Evolutionary conservation across 768 basidiomycete genomes (phyloP), one percentile per base, ranked within the genome.

Genomic region (Chalciporus piperatus): DNA sequence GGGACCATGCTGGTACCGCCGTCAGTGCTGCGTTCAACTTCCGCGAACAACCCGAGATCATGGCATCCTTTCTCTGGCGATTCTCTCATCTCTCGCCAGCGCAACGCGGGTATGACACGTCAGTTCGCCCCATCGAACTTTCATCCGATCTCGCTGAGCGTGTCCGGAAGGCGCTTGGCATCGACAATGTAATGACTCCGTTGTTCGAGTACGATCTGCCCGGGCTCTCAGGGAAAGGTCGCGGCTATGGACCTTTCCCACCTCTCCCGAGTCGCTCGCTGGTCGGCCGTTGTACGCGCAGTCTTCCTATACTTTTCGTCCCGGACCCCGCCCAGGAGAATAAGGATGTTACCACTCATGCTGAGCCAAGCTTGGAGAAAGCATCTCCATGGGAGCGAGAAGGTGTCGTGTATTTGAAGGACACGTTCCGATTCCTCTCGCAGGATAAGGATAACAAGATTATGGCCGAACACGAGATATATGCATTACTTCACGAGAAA

Each of bases 1-100:
- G 68, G 67, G 73, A 75, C 52, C 66, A 66, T 8, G 43, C 59
- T 11, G 49, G 35, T n/a, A 30, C 42, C 10, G 22, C 28, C 17
- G 49, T 50, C 6, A 50, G 42, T 7, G 49, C 41, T 11, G 49
- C 35, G 8, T 50, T 44, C 33, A 39, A 50, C 16, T 38, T 37
- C 12, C 35, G 49, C 3, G 7, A 27, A 30, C 19, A 27, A 1
- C 49, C 49, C 3, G 13, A 39, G 35, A 4, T 38, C 2, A 19
- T 50, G 41, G 49, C 49, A 10, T 30, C 41, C 3, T 49, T 49
- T n/a, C 30, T 49, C 14, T 50, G 49, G 50, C 37, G 35, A 4
- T 51, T 51, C 10, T 20, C 30, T 12, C 50, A 51, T 28, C 19
- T 45, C n/a, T 40, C 43, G 28, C 7, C 7, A 1, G 13, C 7